Conservation (phyloP, 2,329 filamentous ascomycete species). For the Hypomyces perniciosus region DNA sequence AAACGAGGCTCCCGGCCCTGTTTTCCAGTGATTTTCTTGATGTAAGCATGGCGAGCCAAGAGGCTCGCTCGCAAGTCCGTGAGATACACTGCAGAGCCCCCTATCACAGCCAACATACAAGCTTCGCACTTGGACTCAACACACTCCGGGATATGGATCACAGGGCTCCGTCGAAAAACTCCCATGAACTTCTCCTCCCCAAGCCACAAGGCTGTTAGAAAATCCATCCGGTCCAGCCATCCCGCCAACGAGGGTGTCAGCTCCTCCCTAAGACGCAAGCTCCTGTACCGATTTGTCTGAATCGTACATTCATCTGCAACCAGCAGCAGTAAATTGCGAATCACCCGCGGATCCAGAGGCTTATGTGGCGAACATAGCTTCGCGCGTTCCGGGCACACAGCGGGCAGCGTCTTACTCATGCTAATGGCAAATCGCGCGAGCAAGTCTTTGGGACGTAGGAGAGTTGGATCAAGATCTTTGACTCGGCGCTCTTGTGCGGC, state of each 20-base stretch:
- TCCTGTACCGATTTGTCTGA: conserved; percentile 24
- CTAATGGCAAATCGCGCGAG: conserved; percentile 28
- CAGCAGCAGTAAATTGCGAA: conserved; percentile 38
- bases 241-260: conserved; percentile 5
- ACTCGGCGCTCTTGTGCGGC: conserved; percentile 24
- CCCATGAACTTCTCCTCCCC: conserved; percentile 27
- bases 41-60: conserved; percentile 28
- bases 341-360: conserved; percentile 35
- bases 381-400: conserved; percentile 24
- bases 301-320: conserved; percentile 37
- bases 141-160: neutral
- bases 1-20: conserved; percentile 27
- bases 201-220: conserved; percentile 33
- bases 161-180: conserved; percentile 28
- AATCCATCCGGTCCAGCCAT: conserved; percentile 25
- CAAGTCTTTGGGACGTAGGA: conserved; percentile 23
- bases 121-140: conserved; percentile 38
- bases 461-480: conserved; percentile 7
- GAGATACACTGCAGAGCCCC: conserved; percentile 36
- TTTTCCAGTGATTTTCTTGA: neutral
- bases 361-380: conserved; percentile 37
- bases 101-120: conserved; percentile 46
- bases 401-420: conserved; percentile 20
- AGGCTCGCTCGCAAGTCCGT: conserved; percentile 41
- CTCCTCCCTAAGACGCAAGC: conserved; percentile 14